phyloP scores from a whole-genome alignment of 2,329 filamentous ascomycete species.

The Furcasterigmium furcatum region DNA sequence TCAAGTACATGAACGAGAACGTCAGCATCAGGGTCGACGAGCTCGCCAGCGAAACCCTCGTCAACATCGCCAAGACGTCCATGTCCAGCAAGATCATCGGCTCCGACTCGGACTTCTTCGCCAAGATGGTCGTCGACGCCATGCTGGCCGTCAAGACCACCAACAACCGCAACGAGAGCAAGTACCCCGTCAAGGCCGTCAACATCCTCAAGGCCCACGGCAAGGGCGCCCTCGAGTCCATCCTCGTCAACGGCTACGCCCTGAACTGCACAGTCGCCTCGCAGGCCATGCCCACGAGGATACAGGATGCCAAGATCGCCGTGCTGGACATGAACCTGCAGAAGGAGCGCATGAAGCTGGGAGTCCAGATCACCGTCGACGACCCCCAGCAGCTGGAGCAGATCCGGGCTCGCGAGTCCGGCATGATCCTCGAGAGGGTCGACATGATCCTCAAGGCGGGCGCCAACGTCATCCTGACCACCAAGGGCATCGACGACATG shows the following conservation, averaged over 20 bases:
- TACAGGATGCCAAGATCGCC: conserved; percentile 94
- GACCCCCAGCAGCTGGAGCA: conserved; percentile 97
- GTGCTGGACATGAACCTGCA: conserved; percentile 97
- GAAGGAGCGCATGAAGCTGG: conserved; percentile 98
- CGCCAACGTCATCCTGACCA: conserved; percentile 93
- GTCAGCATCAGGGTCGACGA: conserved; percentile 94
- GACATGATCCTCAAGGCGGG: conserved; percentile 98
- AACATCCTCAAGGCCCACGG: conserved; percentile 98
- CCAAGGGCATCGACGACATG: conserved; percentile 97
- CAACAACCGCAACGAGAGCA: conserved; percentile 85
- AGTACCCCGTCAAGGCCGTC: conserved; percentile 98
- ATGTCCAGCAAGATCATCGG: conserved; percentile 99
- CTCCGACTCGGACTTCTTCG: conserved; percentile 91
- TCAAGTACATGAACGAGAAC: conserved; percentile 99
- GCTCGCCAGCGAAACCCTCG: conserved; percentile 82
- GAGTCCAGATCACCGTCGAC: conserved; percentile 96
- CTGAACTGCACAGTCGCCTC: conserved; percentile 98
- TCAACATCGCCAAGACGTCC: conserved; percentile 96
- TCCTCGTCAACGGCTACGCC: conserved; percentile 93
- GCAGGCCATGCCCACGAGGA: conserved; percentile 92
- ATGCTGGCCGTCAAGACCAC: conserved; percentile 93
- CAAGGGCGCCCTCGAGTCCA: conserved; percentile 83
- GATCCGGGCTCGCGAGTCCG: conserved; percentile 88
- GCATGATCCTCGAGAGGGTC: conserved; percentile 89
- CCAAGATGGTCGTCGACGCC: conserved; percentile 94